These are phyloP conservation scores for Astrothelium macrocarpum DNA, from an alignment of 495 filamentous ascomycete species.

Conservation along the genomic window DNA sequence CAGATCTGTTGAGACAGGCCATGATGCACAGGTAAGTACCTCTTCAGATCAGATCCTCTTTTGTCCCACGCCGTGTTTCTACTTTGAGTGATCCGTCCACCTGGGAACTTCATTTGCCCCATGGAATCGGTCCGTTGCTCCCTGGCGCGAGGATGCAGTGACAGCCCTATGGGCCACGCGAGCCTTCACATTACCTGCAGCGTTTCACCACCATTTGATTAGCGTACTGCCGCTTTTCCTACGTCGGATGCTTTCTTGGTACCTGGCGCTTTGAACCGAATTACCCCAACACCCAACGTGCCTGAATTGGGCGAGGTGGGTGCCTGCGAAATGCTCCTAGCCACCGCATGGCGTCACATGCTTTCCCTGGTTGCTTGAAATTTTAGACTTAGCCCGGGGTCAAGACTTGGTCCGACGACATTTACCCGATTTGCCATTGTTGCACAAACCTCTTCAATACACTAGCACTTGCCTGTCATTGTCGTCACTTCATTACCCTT, in stretches of 20 bases:
- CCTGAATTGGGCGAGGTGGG: not conserved
- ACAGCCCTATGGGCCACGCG: not conserved
- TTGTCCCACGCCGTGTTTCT: not conserved
- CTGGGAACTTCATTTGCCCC: conserved; percentile 1
- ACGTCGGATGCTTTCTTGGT: not conserved
- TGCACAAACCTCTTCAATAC: conserved; percentile 15
- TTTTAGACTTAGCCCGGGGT: not conserved
- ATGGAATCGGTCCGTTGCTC: not conserved
- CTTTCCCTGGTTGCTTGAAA: not conserved
- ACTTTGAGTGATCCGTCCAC: not conserved
- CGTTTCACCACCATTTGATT: conserved; percentile 1
- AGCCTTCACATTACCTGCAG: not conserved
- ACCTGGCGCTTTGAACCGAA: not conserved
- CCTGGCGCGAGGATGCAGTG: not conserved
- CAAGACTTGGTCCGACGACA: not conserved
- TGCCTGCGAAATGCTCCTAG: not conserved
- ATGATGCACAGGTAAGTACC: conserved; percentile 41
- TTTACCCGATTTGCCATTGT: not conserved
- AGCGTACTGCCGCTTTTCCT: not conserved
- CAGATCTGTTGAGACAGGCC: conserved; percentile 45
- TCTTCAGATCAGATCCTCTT: conserved; percentile 6
- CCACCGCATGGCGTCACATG: not conserved
- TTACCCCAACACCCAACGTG: not conserved
- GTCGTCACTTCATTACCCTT: conserved; percentile 1
- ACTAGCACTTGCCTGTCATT: conserved; percentile 4